Base-by-base conservation (phyloP, 257 asterid genomes). In the Dorcoceras hygrometricum region DNA sequence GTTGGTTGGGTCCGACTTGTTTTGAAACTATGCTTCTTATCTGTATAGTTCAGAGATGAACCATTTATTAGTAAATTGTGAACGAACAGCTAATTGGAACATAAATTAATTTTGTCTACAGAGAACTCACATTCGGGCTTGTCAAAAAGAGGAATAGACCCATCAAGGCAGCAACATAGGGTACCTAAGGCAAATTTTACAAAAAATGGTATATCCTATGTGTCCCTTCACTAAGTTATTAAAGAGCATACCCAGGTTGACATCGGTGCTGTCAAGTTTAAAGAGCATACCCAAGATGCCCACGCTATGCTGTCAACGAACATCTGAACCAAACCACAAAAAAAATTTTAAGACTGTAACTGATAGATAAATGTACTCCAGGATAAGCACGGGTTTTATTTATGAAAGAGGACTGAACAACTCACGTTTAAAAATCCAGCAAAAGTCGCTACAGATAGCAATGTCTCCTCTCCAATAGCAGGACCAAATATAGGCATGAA, bases 301-400 rank as follows among this genome's bases (percentile, higher is more conserved):
- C 97, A 90, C 16, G 97, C 96, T 58, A 81, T 78, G 85, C 97
- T 86, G 89, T 86, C 79, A 57, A 90, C 73, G 36, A 90, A 67
- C 86, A 88, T 78, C 97, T 90, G 92, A 89, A 84, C n/a, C 69
- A 61, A 59, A 64, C 50, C 39, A 66, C 62, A 76, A 50, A 53
- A n/a, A 57, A 62, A 39, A 24, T 63, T 64, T 73, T 61, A 76
- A 11, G 36, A 51, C 36, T 58, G 48, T 59, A 5, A 51, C 63
- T 58, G 54, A 14, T 29, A 46, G 23, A 69, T 31, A 23, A 25
- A 8, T 57, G 18, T 56, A 14, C 23, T 27, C 72, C n/a, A 68
- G 77, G 83, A 71, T 67, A 62, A 12, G 66, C 26, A 57, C n/a
- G 71, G 75, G 63, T 77, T 43, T 67, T 81, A 83, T 24, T 32